These are phyloP conservation scores for Senna tora DNA, from an alignment of 306 rosid genomes.

Conservation along the genomic window DNA sequence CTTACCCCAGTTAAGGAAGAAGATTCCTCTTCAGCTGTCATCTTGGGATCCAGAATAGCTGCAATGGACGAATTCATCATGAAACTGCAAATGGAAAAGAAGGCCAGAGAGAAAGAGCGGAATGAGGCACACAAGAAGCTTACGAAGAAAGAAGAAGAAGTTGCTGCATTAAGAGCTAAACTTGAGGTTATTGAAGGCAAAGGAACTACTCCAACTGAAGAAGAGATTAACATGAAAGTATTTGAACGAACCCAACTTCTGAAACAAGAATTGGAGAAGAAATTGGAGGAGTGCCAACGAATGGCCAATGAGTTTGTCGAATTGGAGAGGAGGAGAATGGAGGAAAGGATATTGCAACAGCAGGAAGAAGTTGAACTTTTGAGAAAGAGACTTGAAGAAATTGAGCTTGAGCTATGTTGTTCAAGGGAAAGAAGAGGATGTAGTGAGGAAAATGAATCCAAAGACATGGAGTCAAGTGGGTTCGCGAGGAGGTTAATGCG, in stretches of 20 bases:
- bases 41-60: conserved; percentile 88
- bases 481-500: conserved; percentile 69
- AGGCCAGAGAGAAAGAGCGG: conserved; percentile 76
- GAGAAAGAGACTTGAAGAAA: conserved; percentile 80
- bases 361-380: conserved; percentile 89
- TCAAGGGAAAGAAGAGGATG: conserved; percentile 52
- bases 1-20: conserved; percentile 81
- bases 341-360: conserved; percentile 82
- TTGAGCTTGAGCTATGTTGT: conserved; percentile 65
- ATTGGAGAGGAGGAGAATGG: conserved; percentile 93
- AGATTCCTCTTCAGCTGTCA: conserved; percentile 82
- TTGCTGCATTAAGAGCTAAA: conserved; percentile 69
- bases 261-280: conserved; percentile 81
- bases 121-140: conserved; percentile 84
- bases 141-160: conserved; percentile 82
- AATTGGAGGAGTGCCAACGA: conserved; percentile 87
- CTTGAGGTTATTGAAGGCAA: conserved; percentile 54
- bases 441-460: conserved; percentile 41
- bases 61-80: conserved; percentile 93
- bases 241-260: conserved; percentile 65
- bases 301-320: conserved; percentile 89
- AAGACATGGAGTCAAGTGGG: conserved; percentile 68
- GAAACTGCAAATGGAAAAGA: conserved; percentile 90
- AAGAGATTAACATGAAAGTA: conserved; percentile 81
- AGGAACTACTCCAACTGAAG: conserved; percentile 63